phyloP scores from a whole-genome alignment of 2,329 filamentous ascomycete genomes.

The Pseudogymnoascus sp. region DNA sequence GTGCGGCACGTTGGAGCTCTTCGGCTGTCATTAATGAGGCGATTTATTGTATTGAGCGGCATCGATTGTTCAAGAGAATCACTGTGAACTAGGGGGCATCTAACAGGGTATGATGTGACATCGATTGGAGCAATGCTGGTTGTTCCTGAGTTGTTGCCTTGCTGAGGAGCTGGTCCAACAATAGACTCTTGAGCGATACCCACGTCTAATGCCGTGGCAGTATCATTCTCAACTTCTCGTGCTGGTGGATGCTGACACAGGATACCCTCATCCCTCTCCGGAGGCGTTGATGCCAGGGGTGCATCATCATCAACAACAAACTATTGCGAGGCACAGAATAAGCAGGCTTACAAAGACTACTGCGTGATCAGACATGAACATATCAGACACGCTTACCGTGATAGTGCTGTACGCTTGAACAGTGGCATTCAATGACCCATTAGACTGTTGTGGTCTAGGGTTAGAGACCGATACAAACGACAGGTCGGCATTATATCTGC shows the following conservation, averaged over 20 bases:
- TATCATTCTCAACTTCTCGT: not conserved
- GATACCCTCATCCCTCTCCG: not conserved
- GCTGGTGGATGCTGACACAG: not conserved
- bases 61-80: not conserved
- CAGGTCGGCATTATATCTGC: constrained; percentile 9
- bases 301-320: not conserved
- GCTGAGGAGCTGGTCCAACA: not conserved
- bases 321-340: not conserved
- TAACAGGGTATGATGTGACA: not conserved
- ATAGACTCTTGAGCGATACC: not conserved
- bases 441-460: not conserved
- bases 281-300: not conserved
- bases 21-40: not conserved
- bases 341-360: not conserved
- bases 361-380: not conserved
- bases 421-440: not conserved
- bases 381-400: not conserved
- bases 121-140: not conserved
- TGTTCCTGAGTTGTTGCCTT: not conserved
- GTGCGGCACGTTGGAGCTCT: constrained; percentile 7
- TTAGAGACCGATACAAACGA: not conserved
- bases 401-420: not conserved
- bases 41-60: not conserved
- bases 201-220: not conserved
- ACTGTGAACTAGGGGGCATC: not conserved